phyloP scores from a whole-genome alignment of 257 asterid genomes.

The Solanum bulbocastanum region DNA sequence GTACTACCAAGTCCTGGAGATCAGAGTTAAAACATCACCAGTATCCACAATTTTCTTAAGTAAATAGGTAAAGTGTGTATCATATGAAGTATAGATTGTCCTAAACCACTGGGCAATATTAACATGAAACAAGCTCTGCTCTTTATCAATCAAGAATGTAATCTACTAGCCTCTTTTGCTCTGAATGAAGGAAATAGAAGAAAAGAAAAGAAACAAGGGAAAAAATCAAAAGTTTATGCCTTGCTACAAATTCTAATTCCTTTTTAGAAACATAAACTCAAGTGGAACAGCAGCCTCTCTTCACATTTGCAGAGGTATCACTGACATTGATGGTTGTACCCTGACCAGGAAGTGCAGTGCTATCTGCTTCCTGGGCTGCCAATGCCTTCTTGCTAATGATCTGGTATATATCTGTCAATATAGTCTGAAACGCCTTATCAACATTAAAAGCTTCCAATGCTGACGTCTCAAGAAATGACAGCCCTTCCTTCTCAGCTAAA shows the following conservation, averaged over 20 bases:
- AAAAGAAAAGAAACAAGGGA: not conserved
- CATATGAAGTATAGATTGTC: not conserved
- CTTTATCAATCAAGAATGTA: constrained; percentile 16
- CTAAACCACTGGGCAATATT: not conserved
- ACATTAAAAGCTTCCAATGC: constrained; percentile 61
- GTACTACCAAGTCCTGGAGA: not conserved
- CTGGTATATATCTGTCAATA: constrained; percentile 56
- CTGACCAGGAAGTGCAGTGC: constrained; percentile 46
- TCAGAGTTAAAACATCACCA: not conserved
- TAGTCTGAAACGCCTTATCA: constrained; percentile 66
- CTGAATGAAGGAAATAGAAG: not conserved
- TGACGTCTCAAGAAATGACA: constrained; percentile 71
- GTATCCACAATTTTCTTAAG: not conserved
- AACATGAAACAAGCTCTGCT: constrained; percentile 11
- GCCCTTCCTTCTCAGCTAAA: constrained; percentile 79
- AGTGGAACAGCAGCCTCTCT: constrained; percentile 68
- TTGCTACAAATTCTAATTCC: constrained; percentile 3
- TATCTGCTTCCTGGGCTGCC: constrained; percentile 72
- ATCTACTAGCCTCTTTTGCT: constrained; percentile 21
- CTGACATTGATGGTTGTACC: constrained; percentile 58
- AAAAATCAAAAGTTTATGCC: constrained; percentile 16
- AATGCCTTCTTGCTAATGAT: constrained; percentile 77
- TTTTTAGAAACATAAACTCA: constrained; percentile 16
- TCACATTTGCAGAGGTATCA: constrained; percentile 38
- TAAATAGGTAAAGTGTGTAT: not conserved